phyloP scores from a whole-genome alignment of 2,329 filamentous ascomycete genomes.

The Pseudocercospora macadamiae region DNA sequence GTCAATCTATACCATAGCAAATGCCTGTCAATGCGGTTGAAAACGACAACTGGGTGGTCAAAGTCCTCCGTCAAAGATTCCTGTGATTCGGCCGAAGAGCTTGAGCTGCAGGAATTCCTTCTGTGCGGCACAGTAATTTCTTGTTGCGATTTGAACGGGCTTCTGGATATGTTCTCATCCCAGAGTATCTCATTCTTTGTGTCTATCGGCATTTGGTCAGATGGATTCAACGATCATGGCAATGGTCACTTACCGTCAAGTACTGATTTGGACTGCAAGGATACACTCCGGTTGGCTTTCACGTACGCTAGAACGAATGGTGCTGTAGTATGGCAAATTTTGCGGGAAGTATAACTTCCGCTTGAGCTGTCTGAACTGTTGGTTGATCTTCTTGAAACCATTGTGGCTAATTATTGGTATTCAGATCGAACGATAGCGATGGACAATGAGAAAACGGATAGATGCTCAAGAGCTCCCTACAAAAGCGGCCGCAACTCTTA shows the following conservation, averaged over 20 bases:
- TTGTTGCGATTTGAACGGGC: constrained; percentile 3
- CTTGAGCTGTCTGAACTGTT: not conserved
- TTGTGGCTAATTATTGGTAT: too few relatives aligned
- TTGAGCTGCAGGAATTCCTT: not conserved
- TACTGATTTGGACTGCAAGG: not conserved
- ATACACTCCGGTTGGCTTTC: not conserved
- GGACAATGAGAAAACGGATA: too few relatives aligned
- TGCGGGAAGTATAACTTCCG: not conserved
- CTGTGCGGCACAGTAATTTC: not conserved
- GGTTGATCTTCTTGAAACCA: not conserved
- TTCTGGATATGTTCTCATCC: not conserved
- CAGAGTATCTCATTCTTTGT: not conserved
- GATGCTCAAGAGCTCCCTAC: too few relatives aligned
- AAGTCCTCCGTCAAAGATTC: not conserved
- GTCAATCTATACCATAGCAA: not conserved
- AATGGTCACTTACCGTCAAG: not conserved
- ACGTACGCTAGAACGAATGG: not conserved
- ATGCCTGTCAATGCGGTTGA: constrained; percentile 1
- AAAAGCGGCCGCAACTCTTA: too few relatives aligned
- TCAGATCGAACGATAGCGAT: too few relatives aligned
- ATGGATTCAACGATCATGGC: too few relatives aligned
- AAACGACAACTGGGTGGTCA: not conserved
- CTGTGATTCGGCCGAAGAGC: not conserved
- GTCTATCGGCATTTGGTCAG: not conserved
- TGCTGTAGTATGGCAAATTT: not conserved